Evolutionary conservation across 148 eudicot species (phyloP), one percentile per base, ranked within the genome.

Genomic region (Beta vulgaris): DNA sequence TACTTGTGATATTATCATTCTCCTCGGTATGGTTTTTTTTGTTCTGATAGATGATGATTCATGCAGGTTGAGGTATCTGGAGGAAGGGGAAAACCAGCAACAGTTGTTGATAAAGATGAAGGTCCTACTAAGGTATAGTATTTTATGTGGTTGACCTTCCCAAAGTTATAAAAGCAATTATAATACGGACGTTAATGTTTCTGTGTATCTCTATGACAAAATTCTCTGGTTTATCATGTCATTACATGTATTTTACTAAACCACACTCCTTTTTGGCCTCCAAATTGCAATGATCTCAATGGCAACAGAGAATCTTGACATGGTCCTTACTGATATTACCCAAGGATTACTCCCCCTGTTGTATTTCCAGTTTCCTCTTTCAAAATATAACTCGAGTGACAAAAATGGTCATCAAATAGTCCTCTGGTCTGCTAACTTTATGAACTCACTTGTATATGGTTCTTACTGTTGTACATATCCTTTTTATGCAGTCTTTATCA

Each of bases 31-130:
- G 28, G 53, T 9, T 26, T 31, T 64, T n/a, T 53, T n/a, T 10
- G 53, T 65, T 6, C 51, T 43, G 25, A 73, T 69, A 69, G 35
- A n/a, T 74, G 46, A 62, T n/a, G n/a, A 68, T 73, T 53, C 57
- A 2, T 85, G 67, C 85, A 95, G 98, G 98, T 95, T 74, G 98
- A 95, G 78, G 96, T 95, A 57, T 77, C 98, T 73, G 97, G 96
- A 19, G 97, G 97, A 76, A 89, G 93, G 85, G 98, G 97, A 81
- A 90, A 81, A 79, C 98, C 97, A 63, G 79, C 93, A 72, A 87
- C 86, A 37, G 68, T 90, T 69, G 88, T 95, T 71, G 96, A 92
- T 75, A 92, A 92, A 80, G 98, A 95, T 80, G 98, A 95, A 76
- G 97, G 97, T 75, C 92, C 87, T 60, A 90, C 90, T 73, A 95